These are phyloP conservation scores for Apophysomyces ossiformis DNA, from an alignment of 371 early-diverging fungal genomes.

Conservation along the genomic window DNA sequence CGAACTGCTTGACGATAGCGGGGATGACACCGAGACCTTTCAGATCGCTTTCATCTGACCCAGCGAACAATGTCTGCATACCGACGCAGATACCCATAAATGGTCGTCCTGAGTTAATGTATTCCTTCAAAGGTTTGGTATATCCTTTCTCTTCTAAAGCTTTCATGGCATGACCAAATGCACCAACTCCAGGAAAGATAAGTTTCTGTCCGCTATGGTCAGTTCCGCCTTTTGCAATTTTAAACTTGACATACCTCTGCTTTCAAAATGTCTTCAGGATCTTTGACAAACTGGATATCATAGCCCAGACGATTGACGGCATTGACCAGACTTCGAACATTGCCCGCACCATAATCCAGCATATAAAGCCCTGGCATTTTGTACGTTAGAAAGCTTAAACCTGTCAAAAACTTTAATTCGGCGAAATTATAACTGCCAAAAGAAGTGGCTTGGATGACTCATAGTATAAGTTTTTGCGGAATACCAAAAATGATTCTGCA, in stretches of 20 bases:
- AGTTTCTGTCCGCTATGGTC: conserved; percentile 69
- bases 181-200: conserved; percentile 98
- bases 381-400: conserved; percentile 11
- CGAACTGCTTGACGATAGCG: conserved; percentile 73
- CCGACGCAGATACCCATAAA: conserved; percentile 98
- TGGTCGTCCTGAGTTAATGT: conserved; percentile 83
- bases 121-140: conserved; percentile 80
- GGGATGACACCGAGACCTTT: conserved; percentile 88
- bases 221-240: background rate
- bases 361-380: conserved; percentile 71
- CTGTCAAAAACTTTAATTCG: conserved; percentile 18
- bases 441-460: conserved; percentile 9
- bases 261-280: conserved; percentile 78
- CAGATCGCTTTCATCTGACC: conserved; percentile 86
- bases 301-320: conserved; percentile 89
- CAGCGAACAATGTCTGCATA: conserved; percentile 94
- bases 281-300: conserved; percentile 77
- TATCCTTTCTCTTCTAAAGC: conserved; percentile 78
- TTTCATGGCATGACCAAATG: conserved; percentile 92
- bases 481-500: no score
- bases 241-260: conserved; percentile 75
- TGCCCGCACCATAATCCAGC: conserved; percentile 98
- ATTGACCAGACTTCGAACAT: conserved; percentile 95
- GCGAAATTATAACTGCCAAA: background rate
- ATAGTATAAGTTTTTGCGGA: no score